phyloP scores from a whole-genome alignment of 139 green algal genomes.

The Coccomyxa sp. region DNA sequence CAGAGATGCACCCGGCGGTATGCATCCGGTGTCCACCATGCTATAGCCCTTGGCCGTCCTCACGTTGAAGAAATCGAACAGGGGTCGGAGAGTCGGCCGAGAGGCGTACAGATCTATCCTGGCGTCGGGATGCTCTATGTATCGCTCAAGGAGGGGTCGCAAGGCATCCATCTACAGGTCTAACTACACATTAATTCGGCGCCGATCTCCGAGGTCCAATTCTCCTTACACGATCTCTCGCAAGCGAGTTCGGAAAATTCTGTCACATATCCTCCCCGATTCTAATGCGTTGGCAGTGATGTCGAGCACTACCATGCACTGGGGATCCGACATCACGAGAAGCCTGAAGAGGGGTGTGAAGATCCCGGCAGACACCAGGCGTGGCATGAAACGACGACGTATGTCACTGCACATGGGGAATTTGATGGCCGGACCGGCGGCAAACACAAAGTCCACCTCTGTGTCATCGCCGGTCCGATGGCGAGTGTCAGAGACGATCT shows the following conservation, averaged over 20 bases:
- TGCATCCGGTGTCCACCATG: neutral
- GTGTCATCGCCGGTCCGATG: neutral
- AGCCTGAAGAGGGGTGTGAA: neutral
- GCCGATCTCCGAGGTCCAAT: neutral
- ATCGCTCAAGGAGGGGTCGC: neutral
- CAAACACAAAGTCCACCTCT: neutral
- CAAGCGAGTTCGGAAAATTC: neutral
- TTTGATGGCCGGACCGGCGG: neutral
- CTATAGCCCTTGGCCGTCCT: neutral
- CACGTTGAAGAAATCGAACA: neutral
- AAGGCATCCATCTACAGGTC: neutral
- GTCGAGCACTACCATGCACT: neutral
- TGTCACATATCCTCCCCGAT: neutral
- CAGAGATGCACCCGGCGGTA: neutral
- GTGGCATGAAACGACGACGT: neutral
- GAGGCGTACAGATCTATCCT: neutral
- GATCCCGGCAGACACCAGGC: neutral
- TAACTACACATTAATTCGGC: neutral
- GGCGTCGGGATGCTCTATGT: neutral
- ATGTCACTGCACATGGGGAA: neutral
- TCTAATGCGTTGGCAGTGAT: slow-evolving; percentile 1
- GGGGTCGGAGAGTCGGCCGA: neutral
- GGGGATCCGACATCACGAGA: neutral
- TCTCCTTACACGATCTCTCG: neutral
- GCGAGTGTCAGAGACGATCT: neutral